A percentile compares a stretch with the other conserved stretches of the same genome.
phyloP scores from a whole-genome alignment of 768 basidiomycete species.

The Phallus indusiatus region DNA sequence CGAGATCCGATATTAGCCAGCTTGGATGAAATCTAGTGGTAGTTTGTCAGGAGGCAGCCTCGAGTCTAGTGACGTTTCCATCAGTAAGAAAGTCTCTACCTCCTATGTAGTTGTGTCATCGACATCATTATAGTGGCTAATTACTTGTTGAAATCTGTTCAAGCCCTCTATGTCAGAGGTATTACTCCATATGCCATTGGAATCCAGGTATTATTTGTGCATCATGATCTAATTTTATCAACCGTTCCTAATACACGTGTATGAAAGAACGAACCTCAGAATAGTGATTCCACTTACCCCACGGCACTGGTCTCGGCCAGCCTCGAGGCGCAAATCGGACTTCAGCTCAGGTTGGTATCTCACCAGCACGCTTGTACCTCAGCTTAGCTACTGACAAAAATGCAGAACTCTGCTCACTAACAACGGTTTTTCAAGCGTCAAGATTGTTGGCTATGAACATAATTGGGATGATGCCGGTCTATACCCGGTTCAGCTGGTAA shows the following conservation, averaged over 20 bases:
- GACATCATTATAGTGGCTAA: conserved; percentile 41
- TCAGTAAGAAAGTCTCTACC: conserved; percentile 31
- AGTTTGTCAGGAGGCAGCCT: conserved; percentile 63
- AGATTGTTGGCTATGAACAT: conserved; percentile 62
- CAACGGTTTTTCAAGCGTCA: conserved; percentile 48
- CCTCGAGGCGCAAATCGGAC: conserved; percentile 51
- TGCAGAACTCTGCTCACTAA: conserved; percentile 44
- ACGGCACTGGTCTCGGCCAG: conserved; percentile 45
- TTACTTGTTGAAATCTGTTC: conserved; percentile 63
- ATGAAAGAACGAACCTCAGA: conserved; percentile 42
- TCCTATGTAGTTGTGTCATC: background rate
- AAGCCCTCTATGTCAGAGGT: conserved; percentile 56
- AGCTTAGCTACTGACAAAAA: background rate
- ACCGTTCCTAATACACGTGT: background rate
- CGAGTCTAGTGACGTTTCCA: conserved; percentile 34
- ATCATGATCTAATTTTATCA: background rate
- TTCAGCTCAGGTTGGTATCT: conserved; percentile 27
- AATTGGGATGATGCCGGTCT: conserved; percentile 62
- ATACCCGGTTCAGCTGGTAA: conserved; percentile 50
- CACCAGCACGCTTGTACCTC: no score
- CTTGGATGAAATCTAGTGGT: conserved; percentile 66
- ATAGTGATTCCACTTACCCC: conserved; percentile 60
- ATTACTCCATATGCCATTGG: conserved; percentile 53
- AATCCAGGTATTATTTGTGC: conserved; percentile 32
- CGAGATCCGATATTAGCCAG: conserved; percentile 37